Base-by-base conservation (phyloP, 441 rosid species). In the Gossypium gossypioides region DNA sequence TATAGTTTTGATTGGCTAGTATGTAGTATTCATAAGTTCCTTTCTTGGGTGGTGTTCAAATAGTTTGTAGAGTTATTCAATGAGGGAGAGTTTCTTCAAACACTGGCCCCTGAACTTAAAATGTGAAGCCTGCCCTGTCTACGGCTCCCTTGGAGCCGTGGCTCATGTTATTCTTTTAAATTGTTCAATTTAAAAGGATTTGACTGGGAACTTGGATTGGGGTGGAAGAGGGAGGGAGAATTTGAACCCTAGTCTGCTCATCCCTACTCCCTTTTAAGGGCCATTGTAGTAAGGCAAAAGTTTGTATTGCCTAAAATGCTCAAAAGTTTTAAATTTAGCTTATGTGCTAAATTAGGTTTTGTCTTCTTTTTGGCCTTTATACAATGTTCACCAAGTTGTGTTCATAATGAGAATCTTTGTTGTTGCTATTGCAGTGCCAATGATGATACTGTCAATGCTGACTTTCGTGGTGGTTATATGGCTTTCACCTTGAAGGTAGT, bases 401-500 rank as follows among this genome's bases (percentile, higher is more conserved):
- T 75, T 75, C 18, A 60, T 76, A 16, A 48, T 72, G 50, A 74
- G 76, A 70, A 50, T 80, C 50, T 52, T n/a, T 77, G 29, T n/a
- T 77, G 34, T 80, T 75, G 58, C 71, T 70, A 65, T 78, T 81
- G 68, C 84, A 92, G 97, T 84, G 88, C 89, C 79, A 80, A 76
- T 65, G 99, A 92, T 70, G 61, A 80, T 16, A 83, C 91, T 55
- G 94, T 94, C 55, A 76, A 65, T 73, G 89, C 87, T 25, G 87
- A 86, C 57, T 51, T 80, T 76, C 87, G 82, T 64, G 97, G 97
- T 68, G 88, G 96, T 76, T 94, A 90, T 83, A 72, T 89, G 83
- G 97, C 97, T 40, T 94, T 94, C 82, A 86, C 97, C 57, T 42
- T 78, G 76, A 79, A 89, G 97, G 99, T 95, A 81, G 16, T 72